phyloP scores from a whole-genome alignment of 176 grass and related monocot genomes.

The Oryza meyeriana region DNA sequence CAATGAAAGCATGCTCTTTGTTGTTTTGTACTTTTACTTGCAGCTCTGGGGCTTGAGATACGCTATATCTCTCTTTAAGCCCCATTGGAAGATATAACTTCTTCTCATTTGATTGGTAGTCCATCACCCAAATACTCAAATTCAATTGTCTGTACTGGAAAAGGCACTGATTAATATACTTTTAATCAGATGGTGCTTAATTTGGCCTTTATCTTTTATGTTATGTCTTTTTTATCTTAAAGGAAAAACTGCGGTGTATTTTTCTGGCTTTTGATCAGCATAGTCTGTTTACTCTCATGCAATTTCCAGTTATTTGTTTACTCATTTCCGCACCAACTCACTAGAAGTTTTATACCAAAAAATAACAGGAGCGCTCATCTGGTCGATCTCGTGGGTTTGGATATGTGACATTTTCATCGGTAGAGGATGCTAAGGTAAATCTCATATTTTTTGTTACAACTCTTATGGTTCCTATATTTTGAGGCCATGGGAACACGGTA shows the following conservation, averaged over 20 bases:
- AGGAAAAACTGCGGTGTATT: not conserved
- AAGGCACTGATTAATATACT: not conserved
- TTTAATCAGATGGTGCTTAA: not conserved
- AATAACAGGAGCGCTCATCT: constrained; percentile 64
- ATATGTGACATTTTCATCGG: constrained; percentile 79
- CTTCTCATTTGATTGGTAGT: not conserved
- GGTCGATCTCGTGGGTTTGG: constrained; percentile 88
- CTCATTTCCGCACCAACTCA: not conserved
- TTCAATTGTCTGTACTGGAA: not conserved
- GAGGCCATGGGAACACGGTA: not conserved
- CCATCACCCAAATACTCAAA: not conserved
- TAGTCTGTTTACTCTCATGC: not conserved
- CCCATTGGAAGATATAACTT: not conserved
- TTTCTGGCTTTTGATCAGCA: not conserved
- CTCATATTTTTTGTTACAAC: not conserved
- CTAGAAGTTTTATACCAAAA: not conserved
- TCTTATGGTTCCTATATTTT: not conserved
- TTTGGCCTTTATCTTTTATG: not conserved
- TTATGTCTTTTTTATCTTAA: not conserved
- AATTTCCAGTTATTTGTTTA: not conserved
- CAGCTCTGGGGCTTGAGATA: not conserved
- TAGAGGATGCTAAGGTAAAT: constrained; percentile 69
- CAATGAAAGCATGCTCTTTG: not conserved
- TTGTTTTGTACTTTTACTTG: not conserved
- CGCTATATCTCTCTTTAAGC: constrained; percentile 1